Conservation (phyloP, 306 rosid species). For the Acmispon strigosus region DNA sequence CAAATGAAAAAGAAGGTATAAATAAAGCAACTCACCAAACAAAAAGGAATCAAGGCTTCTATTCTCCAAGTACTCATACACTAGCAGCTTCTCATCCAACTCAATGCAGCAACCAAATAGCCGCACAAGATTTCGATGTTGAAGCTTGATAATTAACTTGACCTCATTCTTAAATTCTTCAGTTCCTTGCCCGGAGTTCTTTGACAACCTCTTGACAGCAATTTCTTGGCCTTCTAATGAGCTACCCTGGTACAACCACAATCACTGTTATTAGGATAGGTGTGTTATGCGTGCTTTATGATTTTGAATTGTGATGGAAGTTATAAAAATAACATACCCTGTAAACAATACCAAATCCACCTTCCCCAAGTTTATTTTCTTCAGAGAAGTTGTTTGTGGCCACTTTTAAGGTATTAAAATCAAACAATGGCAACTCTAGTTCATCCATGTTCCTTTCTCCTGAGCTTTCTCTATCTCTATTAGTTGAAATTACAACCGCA, state of each 20-base stretch:
- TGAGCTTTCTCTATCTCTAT: conserved; percentile 28
- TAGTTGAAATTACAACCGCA: conserved; percentile 38
- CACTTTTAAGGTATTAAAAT: conserved; percentile 32
- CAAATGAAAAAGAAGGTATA: background rate
- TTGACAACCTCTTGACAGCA: conserved; percentile 75
- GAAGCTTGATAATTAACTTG: conserved; percentile 57
- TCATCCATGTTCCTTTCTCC: conserved; percentile 41
- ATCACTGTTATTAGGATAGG: conserved; percentile 12
- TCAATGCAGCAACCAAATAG: conserved; percentile 60
- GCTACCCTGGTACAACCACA: conserved; percentile 40
- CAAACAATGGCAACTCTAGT: conserved; percentile 43
- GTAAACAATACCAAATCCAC: conserved; percentile 57
- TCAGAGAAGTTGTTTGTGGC: conserved; percentile 48
- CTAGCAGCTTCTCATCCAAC: conserved; percentile 50
- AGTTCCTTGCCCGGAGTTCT: conserved; percentile 54
- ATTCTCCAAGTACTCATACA: conserved; percentile 73
- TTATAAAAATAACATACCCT: conserved; percentile 25
- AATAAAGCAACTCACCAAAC: conserved; percentile 41
- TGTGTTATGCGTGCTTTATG: background rate
- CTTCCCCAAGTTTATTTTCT: conserved; percentile 45
- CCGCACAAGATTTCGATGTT: conserved; percentile 69
- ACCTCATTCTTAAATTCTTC: conserved; percentile 75
- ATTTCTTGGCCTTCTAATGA: conserved; percentile 48
- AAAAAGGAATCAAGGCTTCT: conserved; percentile 58
- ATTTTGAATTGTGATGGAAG: conserved; percentile 1